Conservation (phyloP, 202 grass and related monocot species). For the Zoysia matrella region DNA sequence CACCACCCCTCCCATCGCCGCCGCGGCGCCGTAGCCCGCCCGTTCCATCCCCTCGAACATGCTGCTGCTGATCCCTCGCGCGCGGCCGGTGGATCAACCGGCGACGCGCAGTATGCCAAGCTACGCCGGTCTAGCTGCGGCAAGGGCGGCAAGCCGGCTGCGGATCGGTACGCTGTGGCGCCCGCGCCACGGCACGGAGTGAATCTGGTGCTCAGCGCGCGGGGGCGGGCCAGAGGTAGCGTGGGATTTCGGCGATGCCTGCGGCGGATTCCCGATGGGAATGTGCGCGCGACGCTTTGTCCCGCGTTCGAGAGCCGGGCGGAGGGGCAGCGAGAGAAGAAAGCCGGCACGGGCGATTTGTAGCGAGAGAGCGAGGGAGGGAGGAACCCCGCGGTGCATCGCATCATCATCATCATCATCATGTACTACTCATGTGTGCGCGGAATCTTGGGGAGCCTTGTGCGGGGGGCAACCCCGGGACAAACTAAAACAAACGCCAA, state of each 20-base stretch:
- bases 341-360: conserved; percentile 4
- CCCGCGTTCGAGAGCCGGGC: conserved; percentile 38
- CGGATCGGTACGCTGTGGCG: not conserved
- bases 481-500: conserved; percentile 15
- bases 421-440: conserved; percentile 22
- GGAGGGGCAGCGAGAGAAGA: conserved; percentile 34
- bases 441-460: conserved; percentile 68
- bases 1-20: conserved; percentile 52
- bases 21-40: conserved; percentile 47
- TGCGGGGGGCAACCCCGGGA: conserved; percentile 45
- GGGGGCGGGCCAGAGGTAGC: conserved; percentile 18
- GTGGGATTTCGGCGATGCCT: conserved; percentile 50
- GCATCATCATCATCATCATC: conserved; percentile 19
- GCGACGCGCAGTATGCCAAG: not conserved
- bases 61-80: not conserved
- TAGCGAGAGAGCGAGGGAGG: conserved; percentile 12
- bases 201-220: conserved; percentile 48
- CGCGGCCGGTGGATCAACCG: not conserved
- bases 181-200: not conserved
- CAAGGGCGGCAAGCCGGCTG: not conserved
- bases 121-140: not conserved
- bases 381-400: not conserved
- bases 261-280: conserved; percentile 60
- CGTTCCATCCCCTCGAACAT: conserved; percentile 77
- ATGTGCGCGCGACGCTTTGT: conserved; percentile 29